Base-by-base conservation (phyloP, 352 stramenopile species). In the Phytophthora vignae region DNA sequence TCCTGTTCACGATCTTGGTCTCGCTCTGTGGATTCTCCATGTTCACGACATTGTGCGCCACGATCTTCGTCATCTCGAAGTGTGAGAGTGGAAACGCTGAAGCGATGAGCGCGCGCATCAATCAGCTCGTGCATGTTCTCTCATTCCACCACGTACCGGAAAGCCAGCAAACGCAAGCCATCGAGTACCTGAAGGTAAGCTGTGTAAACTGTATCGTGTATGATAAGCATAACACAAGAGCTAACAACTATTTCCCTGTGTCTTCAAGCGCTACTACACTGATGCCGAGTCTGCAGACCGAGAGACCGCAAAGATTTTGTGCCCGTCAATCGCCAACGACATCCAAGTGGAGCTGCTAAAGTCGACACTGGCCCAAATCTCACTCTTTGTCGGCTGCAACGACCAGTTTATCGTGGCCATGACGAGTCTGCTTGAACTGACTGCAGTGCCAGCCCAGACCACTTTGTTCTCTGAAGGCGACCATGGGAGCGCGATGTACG, bases 31-130 rank as follows among this genome's bases (percentile, higher is more conserved):
- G 85, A 0, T 92, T 92, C 49, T 79, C 81, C 7, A 61, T 91
- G 48, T 92, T 92, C 58, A 87, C 81, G 15, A 74, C 69, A 9
- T 72, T 91, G 19, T 90, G 82, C 9, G 82, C 81, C 1, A 92
- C 84, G 27, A 82, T 92, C 31, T 92, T 92, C 61, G 86, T 89
- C 57, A 80, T 91, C 15, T 92, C 85, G 19, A 90, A 90, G 52
- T 90, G 85, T 54, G 76, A 91, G 69, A 88, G 82, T 52, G 81
- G 84, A 2, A 77, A 83, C 8, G 66, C 70, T 0, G 85, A 92
- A 63, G 70, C 77, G 0, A 75, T 77, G 0, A 80, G 88, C 15
- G 85, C 83, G 7, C 72, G 78, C 17, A 87, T 90, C 53, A 90
- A 91, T 29, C 85, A 92, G 48, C 74, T 92, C 0, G 81, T 85